phyloP scores from a whole-genome alignment of 2,329 filamentous ascomycete species.

The Parascedosporium putredinis region DNA sequence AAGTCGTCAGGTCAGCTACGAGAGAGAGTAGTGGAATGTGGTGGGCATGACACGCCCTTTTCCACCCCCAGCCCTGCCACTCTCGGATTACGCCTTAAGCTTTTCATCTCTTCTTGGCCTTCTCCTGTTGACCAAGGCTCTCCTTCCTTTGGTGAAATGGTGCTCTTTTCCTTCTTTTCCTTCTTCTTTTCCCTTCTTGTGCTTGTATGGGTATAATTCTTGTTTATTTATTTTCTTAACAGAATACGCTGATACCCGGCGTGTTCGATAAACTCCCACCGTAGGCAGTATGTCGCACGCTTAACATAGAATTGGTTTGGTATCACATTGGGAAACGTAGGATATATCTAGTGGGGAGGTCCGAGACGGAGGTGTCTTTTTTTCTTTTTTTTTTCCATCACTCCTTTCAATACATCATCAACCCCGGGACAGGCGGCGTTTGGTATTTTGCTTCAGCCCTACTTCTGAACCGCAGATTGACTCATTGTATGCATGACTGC shows the following conservation, averaged over 20 bases:
- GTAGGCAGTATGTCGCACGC: not conserved
- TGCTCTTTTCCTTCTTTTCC: not conserved
- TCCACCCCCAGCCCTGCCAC: no score
- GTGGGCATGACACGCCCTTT: no score
- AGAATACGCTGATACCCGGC: not conserved
- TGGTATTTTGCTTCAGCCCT: no score
- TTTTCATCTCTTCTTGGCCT: not conserved
- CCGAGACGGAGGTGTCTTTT: slow-evolving; percentile 1
- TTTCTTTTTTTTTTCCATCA: slow-evolving; percentile 4
- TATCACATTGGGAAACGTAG: slow-evolving; percentile 4
- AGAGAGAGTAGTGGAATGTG: not conserved
- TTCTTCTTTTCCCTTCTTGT: not conserved
- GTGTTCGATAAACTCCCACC: not conserved
- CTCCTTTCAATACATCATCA: not conserved
- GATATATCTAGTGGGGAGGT: not conserved
- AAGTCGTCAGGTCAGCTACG: not conserved
- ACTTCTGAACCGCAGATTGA: no score
- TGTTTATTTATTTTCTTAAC: not conserved
- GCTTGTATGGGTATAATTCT: not conserved
- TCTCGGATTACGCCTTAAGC: no score
- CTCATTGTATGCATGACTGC: no score
- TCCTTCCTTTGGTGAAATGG: no score
- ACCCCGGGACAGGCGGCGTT: no score
- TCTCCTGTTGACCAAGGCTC: no score
- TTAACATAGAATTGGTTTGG: not conserved